Base-by-base conservation (phyloP, 2,329 filamentous ascomycete species). In the Aspergillus texensis region DNA sequence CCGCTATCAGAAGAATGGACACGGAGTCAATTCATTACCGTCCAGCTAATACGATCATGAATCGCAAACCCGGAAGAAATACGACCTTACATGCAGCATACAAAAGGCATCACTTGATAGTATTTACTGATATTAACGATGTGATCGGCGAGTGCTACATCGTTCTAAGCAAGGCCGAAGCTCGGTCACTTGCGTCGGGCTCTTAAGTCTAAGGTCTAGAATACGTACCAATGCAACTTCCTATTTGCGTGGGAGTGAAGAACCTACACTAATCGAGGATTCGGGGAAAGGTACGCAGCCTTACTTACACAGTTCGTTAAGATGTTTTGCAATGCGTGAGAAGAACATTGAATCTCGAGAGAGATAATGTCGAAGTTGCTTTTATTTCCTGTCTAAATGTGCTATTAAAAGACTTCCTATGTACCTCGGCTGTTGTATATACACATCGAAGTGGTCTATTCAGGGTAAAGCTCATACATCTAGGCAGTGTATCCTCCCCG, bases 401-500 rank as follows among this genome's bases (percentile, higher is more conserved):
- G 9, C 26, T n/a, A 52, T 34, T 34, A 32, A 21, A 52, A 12
- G 3, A 21, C 28, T 11, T 32, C 24, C 28, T 52, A 52, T 52
- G 21, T 52, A 52, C 26, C 3, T 32, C 4, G 9, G 16, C 9
- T 30, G 3, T 32, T 32, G n/a, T 32, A 52, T 52, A 32, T 52
- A 52, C 24, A 32, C 16, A 32, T 34, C 6, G 48, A 21, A 52
- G 30, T 6, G 28, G 34, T 28, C 43, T 28, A 28, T 19, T 52
- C 57, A 30, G 34, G 19, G 48, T 54, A 46, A 26, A 14, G 11
- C 8, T 26, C 12, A 48, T 48, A 54, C 26, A n/a, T 21, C 14
- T 56, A 65, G 30, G 65, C 61, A 21, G 61, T 66, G 34, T 67
- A 67, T 8, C 34, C 46, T 8, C 64, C 59, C 26, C 24, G 19